Evolutionary conservation across 2,329 filamentous ascomycete species (phyloP).

Genomic region (Corynespora cassiicola): DNA sequence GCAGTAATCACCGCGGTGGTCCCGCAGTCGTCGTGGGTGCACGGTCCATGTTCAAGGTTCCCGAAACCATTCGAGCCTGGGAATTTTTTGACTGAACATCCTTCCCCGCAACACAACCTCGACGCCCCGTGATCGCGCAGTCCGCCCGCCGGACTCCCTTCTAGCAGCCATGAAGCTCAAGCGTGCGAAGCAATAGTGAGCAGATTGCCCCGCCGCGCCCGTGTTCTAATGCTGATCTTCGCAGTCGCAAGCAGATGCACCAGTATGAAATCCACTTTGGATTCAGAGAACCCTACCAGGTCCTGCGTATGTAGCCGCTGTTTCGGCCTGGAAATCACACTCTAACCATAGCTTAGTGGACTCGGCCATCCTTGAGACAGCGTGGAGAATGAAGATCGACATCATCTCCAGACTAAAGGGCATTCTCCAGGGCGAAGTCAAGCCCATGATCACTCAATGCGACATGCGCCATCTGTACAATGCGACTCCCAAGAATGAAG

Average conservation of each 20-base stretch:
- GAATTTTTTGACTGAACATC: too few relatives aligned
- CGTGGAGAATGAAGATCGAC: constrained; percentile 85
- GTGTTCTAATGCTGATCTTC: background rate
- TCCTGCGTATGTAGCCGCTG: constrained; percentile 55
- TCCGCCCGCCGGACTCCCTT: constrained; percentile 9
- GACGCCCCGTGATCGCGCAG: constrained; percentile 9
- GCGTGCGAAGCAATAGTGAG: constrained; percentile 41
- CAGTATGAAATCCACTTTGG: constrained; percentile 83
- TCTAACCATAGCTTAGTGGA: too few relatives aligned
- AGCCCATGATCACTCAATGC: constrained; percentile 77
- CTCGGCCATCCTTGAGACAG: constrained; percentile 82
- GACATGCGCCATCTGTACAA: constrained; percentile 80
- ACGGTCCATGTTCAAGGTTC: too few relatives aligned
- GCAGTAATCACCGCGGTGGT: background rate
- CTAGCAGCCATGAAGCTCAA: constrained; percentile 43
- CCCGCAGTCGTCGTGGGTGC: background rate
- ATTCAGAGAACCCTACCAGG: constrained; percentile 94
- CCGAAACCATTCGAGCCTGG: too few relatives aligned
- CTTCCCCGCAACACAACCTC: too few relatives aligned
- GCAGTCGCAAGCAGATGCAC: constrained; percentile 89
- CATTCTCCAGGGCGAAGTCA: constrained; percentile 86
- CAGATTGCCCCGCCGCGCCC: background rate
- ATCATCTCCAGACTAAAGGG: constrained; percentile 77
- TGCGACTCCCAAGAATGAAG: constrained; percentile 58
- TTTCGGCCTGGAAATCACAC: too few relatives aligned